phyloP scores from a whole-genome alignment of 2,329 filamentous ascomycete genomes.

The Thielaviopsis populi region DNA sequence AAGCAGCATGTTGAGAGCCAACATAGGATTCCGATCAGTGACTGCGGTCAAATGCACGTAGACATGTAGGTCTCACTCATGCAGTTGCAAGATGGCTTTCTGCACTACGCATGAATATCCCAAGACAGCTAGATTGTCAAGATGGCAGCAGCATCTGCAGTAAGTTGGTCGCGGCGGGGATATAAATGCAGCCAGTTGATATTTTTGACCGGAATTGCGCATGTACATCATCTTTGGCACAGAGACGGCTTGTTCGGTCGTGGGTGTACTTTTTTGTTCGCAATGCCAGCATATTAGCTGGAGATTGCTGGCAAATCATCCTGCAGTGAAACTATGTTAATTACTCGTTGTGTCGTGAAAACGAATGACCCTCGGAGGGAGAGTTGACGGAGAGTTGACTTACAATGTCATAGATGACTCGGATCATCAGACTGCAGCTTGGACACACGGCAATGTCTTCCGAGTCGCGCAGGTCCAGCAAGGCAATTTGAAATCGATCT shows the following conservation, averaged over 20 bases:
- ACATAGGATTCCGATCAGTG: too few relatives aligned
- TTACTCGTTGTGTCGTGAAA: background rate
- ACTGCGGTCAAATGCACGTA: too few relatives aligned
- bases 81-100: too few relatives aligned
- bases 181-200: background rate
- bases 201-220: background rate
- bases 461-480: conserved; percentile 72
- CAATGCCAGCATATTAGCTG: background rate
- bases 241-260: background rate
- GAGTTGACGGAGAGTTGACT: conserved; percentile 27
- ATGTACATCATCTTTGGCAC: background rate
- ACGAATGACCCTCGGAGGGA: background rate
- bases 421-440: conserved; percentile 92
- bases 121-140: too few relatives aligned
- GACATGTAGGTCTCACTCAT: too few relatives aligned
- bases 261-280: background rate
- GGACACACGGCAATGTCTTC: conserved; percentile 95
- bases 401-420: conserved; percentile 81
- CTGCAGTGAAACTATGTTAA: background rate
- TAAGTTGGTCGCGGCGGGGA: background rate
- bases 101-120: too few relatives aligned
- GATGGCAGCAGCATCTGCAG: background rate
- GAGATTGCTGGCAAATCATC: background rate
- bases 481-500: conserved; percentile 83
- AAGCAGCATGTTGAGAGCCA: background rate